These are phyloP conservation scores for Eimeria nieschulzi DNA, from an alignment of 169 alveolate genomes.

Conservation along the genomic window DNA sequence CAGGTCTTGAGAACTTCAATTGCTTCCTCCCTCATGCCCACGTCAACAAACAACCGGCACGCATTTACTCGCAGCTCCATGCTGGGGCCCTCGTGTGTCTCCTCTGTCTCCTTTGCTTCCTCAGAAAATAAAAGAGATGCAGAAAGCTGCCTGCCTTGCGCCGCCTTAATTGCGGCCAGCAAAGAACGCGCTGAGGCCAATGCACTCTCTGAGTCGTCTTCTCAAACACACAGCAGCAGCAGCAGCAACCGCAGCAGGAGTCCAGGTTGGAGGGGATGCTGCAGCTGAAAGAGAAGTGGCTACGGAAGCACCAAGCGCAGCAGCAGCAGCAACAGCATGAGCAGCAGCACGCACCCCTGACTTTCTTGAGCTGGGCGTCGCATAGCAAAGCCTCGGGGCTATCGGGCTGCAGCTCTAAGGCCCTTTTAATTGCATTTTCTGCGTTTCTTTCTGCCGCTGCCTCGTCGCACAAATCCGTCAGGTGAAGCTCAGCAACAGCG, in stretches of 20 bases:
- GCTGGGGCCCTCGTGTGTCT: background rate
- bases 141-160: background rate
- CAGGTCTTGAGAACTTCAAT: constrained; percentile 22
- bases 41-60: background rate
- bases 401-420: constrained; percentile 23
- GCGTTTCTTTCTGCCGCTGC: constrained; percentile 17
- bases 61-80: constrained; percentile 27
- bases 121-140: background rate
- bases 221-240: background rate
- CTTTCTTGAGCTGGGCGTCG: constrained; percentile 39
- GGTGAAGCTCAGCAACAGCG: constrained; percentile 32
- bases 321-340: constrained; percentile 6
- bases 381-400: constrained; percentile 53
- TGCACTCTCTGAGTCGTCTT: constrained; percentile 39
- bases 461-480: constrained; percentile 65
- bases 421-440: background rate
- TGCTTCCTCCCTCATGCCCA: constrained; percentile 11
- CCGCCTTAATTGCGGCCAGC: constrained; percentile 10
- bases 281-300: background rate
- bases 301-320: background rate
- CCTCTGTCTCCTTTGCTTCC: background rate
- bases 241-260: background rate
- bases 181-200: background rate
- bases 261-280: background rate
- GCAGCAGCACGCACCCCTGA: constrained; percentile 5